phyloP scores from a whole-genome alignment of 2,329 filamentous ascomycete species.

The Penicillium fuscoglaucum region DNA sequence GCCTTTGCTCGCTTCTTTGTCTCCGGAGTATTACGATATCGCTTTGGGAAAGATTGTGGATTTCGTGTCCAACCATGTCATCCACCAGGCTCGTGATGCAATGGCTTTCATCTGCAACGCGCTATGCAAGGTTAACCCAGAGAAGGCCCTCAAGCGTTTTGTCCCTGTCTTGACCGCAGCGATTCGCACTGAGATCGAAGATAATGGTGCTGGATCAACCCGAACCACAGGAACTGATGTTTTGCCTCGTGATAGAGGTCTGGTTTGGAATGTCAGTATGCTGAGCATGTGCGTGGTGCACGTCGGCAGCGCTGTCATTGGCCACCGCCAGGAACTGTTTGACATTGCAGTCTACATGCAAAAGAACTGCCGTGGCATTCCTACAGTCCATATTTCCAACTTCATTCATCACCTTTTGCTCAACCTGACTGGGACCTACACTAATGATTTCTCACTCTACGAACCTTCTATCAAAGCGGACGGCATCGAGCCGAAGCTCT shows the following conservation, averaged over 20 bases:
- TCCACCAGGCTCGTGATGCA: conserved; percentile 93
- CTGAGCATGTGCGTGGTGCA: conserved; percentile 98
- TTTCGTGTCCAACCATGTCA: conserved; percentile 90
- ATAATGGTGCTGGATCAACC: conserved; percentile 93
- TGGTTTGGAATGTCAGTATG: conserved; percentile 97
- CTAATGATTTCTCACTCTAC: conserved; percentile 83
- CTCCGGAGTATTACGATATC: conserved; percentile 89
- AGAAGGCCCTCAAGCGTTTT: conserved; percentile 87
- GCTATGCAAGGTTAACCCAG: conserved; percentile 90
- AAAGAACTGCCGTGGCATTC: conserved; percentile 86
- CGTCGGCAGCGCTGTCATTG: conserved; percentile 84
- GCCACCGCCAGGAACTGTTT: conserved; percentile 84
- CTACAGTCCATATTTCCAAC: conserved; percentile 95
- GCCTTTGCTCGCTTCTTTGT: conserved; percentile 85
- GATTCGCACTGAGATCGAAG: conserved; percentile 94
- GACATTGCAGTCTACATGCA: conserved; percentile 96
- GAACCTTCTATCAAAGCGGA: conserved; percentile 71
- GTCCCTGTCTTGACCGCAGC: conserved; percentile 86
- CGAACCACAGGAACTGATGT: conserved; percentile 92
- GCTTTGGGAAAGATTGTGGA: conserved; percentile 87
- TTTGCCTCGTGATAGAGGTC: conserved; percentile 81
- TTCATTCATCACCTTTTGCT: conserved; percentile 95
- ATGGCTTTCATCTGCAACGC: conserved; percentile 99
- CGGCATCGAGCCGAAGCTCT: conserved; percentile 75
- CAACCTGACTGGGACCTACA: conserved; percentile 92